Evolutionary conservation across 2,329 filamentous ascomycete species (phyloP), one percentile per base, ranked within the genome.

Genomic region (Ophiostoma triangulosporum): DNA sequence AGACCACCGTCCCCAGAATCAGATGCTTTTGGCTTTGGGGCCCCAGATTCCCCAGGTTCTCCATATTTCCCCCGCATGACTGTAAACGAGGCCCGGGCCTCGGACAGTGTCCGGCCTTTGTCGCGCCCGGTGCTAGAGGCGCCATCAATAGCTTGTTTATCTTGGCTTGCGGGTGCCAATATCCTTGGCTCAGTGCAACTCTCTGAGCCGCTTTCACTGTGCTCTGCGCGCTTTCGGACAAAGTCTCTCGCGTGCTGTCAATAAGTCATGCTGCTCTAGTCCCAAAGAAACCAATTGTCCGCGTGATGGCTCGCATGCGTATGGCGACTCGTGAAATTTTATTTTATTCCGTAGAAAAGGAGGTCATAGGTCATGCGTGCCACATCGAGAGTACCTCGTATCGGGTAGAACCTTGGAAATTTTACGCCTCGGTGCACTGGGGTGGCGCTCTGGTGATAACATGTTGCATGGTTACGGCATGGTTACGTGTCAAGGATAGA

Each of bases 21-120:
- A 38, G 12, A 24, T 48, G 51, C 43, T 33, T 32, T 53, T 32
- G 43, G 51, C 43, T 33, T 32, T 53, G 45, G 43, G 51, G 33
- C 33, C 51, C 51, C 33, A 31, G 35, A 15, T 52, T 52, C 50
- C 6, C 50, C 50, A 52, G 45, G 43, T 52, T 52, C 45, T 38
- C 32, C 51, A 48, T 29, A 36, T 38, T 48, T 24, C 43, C 38
- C 50, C 50, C 50, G 50, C 50, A 52, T 29, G 38, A 20, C 38
- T 26, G 32, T 17, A 38, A 17, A 27, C n/a, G 29, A 40, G 22
- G 20, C n/a, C 31, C 51, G 51, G 51, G 51, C 51, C 20, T 52
- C 51, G 51, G 51, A 15, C n/a, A 3, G 43, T 36, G 32, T 48
- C 51, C 43, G 51, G 50, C 32, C 6, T n/a, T 26, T 29, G 43